Evolutionary conservation across 768 basidiomycete species (phyloP), one percentile per base, ranked within the genome.

Genomic region (Peribolospora kevripleyi): DNA sequence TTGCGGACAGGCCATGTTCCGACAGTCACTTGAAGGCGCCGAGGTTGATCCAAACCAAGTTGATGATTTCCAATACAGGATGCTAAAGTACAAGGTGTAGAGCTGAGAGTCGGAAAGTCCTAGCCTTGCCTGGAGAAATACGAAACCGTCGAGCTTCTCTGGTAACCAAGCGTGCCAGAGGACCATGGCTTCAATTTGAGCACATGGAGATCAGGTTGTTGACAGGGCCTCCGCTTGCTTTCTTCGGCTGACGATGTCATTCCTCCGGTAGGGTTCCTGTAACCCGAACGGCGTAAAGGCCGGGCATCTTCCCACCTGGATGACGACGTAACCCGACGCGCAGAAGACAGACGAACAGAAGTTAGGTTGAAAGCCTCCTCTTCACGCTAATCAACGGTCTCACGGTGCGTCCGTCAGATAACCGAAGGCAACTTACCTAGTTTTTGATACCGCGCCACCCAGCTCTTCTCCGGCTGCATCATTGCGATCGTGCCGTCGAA

Each of bases 391-490:
- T 13, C 41, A 2, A n/a, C 38, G 50, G 42, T 6, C n/a, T 14
- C 7, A 6, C 52, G 52, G 40, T 37, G 48, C 52, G 38, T 57
- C 36, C 36, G 40, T 14, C n/a, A 7, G 10, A 25, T 14, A 49
- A 54, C 40, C 46, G 54, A 14, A 54, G 50, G 9, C 36, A 41
- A 74, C 81, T 59, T 61, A 90, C 91, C 78, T 61, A 82, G 86
- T 65, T 91, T 71, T 68, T 98, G 90, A 88, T 90, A 98, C 61
- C 83, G 76, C 6, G 84, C 62, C 61, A 97, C 88, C 93, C 93
- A 98, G 65, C 84, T 87, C 50, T 75, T 74, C 61, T 84, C 79
- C 2, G 90, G 81, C 62, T 84, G 77, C 48, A 87, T 78, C 50
- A 87, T 76, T 0, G 88, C 77, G 59, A 95, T 84, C 45, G 86